Base-by-base conservation (phyloP, 2,329 filamentous ascomycete species). In the Aspergillus chevalieri region DNA sequence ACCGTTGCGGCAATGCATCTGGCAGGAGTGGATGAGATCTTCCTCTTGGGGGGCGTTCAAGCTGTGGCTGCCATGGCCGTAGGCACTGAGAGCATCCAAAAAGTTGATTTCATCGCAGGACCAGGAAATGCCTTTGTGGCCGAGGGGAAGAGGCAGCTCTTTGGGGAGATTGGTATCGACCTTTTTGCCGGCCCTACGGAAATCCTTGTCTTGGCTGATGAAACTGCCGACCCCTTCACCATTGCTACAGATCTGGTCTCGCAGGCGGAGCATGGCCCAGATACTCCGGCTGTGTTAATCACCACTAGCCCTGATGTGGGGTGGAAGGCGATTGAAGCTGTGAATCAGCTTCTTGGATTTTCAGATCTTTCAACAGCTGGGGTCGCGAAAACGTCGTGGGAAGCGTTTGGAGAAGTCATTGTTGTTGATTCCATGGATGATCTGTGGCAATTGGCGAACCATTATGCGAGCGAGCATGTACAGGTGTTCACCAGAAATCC, bases 41-140 rank as follows among this genome's bases (percentile, higher is more conserved):
- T 66, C 53, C 67, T 79, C 41, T 65, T 79, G 1, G 77, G 75
- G 15, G 77, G 78, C 2, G 74, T 76, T 0, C 78, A 81, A 58
- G 78, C 78, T 3, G 65, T 79, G 8, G 73, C 76, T 0, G 75
- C 75, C 12, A 78, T 79, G 76, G 75, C 76, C 0, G 46, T 77
- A 2, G 77, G 77, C 0, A 79, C 77, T 0, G 69, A 75, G 53
- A 73, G 71, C 0, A 71, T 78, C 14, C 57, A 51, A 10, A 78
- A 77, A 52, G 74, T 78, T 6, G 73, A 79, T 52, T 78, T 78
- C 58, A 69, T 80, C 42, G 76, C 77, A 1, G 78, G 77, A 0
- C 78, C 78, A 0, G 78, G 78, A 1, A 80, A 81, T 53, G 69
- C 77, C 1, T 80, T 78, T 56, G 77, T 81, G 0, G 76, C 78